These are phyloP conservation scores for Mucor indicus DNA, from an alignment of 371 early-diverging fungal genomes.

Conservation along the genomic window DNA sequence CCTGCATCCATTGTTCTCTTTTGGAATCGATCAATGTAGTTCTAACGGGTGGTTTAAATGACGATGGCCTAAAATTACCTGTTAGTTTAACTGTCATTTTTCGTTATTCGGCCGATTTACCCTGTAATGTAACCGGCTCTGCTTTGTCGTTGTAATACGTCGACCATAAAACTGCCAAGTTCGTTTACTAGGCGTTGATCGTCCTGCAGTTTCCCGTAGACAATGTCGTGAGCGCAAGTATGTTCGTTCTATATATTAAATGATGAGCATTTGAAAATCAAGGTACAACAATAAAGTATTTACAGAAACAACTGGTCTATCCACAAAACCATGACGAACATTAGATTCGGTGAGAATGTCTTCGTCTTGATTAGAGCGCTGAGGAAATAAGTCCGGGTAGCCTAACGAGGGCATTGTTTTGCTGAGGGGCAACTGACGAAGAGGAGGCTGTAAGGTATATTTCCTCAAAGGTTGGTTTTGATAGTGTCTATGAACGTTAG, in stretches of 20 bases:
- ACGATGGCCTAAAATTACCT: conserved; percentile 33
- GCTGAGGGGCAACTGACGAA: conserved; percentile 37
- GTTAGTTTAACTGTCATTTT: neutral
- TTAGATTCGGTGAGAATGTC: conserved; percentile 62
- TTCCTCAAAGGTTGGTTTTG: conserved; percentile 36
- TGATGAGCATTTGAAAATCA: no score
- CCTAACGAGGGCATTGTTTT: conserved; percentile 52
- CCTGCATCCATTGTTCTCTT: conserved; percentile 61
- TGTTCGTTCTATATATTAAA: conserved; percentile 43
- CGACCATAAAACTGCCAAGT: conserved; percentile 56
- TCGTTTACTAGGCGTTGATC: conserved; percentile 52
- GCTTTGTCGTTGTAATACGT: conserved; percentile 53
- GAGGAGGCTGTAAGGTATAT: conserved; percentile 52
- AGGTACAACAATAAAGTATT: no score
- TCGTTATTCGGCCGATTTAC: conserved; percentile 27
- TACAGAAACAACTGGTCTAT: conserved; percentile 53
- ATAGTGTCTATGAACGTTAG: conserved; percentile 26
- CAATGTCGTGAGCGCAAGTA: conserved; percentile 51
- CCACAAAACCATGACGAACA: conserved; percentile 70
- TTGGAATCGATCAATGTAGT: conserved; percentile 54
- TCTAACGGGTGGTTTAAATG: conserved; percentile 58
- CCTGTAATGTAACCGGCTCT: conserved; percentile 51
- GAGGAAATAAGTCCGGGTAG: conserved; percentile 72
- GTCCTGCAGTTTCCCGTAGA: conserved; percentile 46
- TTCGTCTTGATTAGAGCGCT: conserved; percentile 57